Base-by-base conservation (phyloP, 2,329 filamentous ascomycete species). In the Simplicillium sp. region DNA sequence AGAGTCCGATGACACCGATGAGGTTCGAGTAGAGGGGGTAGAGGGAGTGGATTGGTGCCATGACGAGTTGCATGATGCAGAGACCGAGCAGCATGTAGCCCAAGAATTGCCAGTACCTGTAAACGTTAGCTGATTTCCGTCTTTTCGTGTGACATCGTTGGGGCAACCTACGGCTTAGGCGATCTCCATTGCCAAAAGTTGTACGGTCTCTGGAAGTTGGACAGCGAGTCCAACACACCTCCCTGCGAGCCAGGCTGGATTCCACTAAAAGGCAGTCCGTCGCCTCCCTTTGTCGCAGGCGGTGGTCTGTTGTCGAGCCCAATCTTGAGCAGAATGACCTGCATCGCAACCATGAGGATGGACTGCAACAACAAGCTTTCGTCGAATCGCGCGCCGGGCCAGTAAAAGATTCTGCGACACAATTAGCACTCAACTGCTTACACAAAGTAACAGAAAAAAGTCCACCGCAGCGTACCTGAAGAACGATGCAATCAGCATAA, bases 161-260 rank as follows among this genome's bases (percentile, higher is more conserved):
- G 15, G 15, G 34, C 12, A 29, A 68, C 74, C 44, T 57, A 82
- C 65, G 84, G 83, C 51, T 79, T 80, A 6, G 79, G 71, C 15
- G 75, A 77, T 42, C 78, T 73, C 86, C 86, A 90, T 60, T 86
- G 84, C 86, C 86, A 90, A 58, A 90, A 90, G 53, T 80, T 75
- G 56, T 80, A 89, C 1, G 85, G 85, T 17, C 85, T 68, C 45
- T 67, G 68, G n/a, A 53, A 53, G 9, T 53, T 51, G 44, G 55
- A 55, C 7, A 53, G 17, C 38, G 17, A 44, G 40, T 40, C 43
- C 33, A 43, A 29, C 14, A 43, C 40, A 25, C 43, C 40, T 16
- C 43, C 40, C 34, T 40, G 43, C 56, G 49, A 29, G 9, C 57
- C 63, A 46, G 69, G 64, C 32, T 68, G 57, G 7, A 65, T 54